Evolutionary conservation across 345 rosid genomes (phyloP), one percentile per base, ranked within the genome.

Genomic region (Citrus australasica): DNA sequence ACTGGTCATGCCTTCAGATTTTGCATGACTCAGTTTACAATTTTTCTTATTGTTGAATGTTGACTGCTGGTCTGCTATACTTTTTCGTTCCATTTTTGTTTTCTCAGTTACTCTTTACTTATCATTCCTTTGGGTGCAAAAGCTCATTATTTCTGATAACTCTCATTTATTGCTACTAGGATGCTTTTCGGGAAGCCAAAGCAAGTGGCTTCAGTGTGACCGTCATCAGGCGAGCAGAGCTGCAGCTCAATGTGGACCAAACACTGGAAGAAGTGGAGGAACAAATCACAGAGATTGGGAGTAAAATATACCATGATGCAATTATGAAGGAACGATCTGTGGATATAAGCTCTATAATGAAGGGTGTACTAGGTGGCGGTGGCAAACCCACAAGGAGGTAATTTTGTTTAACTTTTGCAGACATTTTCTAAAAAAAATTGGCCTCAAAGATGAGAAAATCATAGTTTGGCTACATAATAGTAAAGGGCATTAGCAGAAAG

Each of bases 211-310:
- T 93, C 51, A 81, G 90, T 73, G 95, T 95, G 40, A 95, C 98
- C 27, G 93, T 95, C 64, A 88, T 93, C 38, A 89, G 89, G 87
- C 87, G 86, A 85, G 93, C 92, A 42, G 94, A 93, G 83, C 69
- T 95, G 79, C 83, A 86, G 85, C 83, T 95, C 78, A 93, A 90
- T 84, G 87, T 93, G 79, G 98, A 95, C 48, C 90, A 90, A 72
- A 84, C 91, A 53, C 83, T 95, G 51, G 98, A 93, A 84, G 95
- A 90, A 79, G 98, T 88, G 71, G 98, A 93, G 79, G 98, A 95
- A 86, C 76, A 81, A 60, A 87, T 95, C 75, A 81, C 85, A 17
- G 94, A 90, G 88, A 87, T 90, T 60, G 98, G 98, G 53, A 93
- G 98, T 88, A 90, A 93, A 82, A 88, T 94, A 51, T 94, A 94